Conservation (phyloP, 441 rosid species). For the Gossypium davidsonii region DNA sequence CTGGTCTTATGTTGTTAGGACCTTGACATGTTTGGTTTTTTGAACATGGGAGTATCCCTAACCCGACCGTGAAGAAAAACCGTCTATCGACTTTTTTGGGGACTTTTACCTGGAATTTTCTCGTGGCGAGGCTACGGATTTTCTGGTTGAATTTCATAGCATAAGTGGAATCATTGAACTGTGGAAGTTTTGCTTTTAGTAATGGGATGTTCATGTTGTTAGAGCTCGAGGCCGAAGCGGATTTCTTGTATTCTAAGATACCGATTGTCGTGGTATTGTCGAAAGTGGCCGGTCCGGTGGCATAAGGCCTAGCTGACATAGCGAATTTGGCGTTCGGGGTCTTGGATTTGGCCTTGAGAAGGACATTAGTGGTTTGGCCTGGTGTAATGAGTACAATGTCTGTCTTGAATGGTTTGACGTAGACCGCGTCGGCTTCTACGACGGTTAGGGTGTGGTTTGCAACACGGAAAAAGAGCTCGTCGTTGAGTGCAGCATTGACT, state of each 20-base stretch:
- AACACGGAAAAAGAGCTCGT: slow-evolving; percentile 35
- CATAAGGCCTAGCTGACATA: slow-evolving; percentile 30
- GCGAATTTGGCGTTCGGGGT: slow-evolving; percentile 10
- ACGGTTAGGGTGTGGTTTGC: slow-evolving; percentile 34
- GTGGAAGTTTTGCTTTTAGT: slow-evolving; percentile 24
- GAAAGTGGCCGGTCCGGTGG: slow-evolving; percentile 28
- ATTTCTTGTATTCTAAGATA: slow-evolving; percentile 23
- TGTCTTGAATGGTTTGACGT: slow-evolving; percentile 31
- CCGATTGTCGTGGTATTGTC: slow-evolving; percentile 31
- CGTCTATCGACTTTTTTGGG: slow-evolving; percentile 21
- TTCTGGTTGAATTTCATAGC: slow-evolving; percentile 21
- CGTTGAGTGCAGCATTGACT: slow-evolving; percentile 39
- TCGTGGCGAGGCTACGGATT: slow-evolving; percentile 24
- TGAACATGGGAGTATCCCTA: slow-evolving; percentile 24
- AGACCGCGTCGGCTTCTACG: slow-evolving; percentile 34
- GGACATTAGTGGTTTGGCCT: slow-evolving; percentile 37
- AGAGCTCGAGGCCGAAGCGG: slow-evolving; percentile 4
- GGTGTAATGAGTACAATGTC: slow-evolving; percentile 25
- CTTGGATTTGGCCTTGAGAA: slow-evolving; percentile 24
- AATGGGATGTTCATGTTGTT: slow-evolving; percentile 20
- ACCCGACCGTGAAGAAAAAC: slow-evolving; percentile 28
- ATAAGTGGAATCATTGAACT: slow-evolving; percentile 21
- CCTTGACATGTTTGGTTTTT: slow-evolving; percentile 27
- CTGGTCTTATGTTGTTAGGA: slow-evolving; percentile 22
- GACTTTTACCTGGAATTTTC: slow-evolving; percentile 27